Evolutionary conservation across 495 filamentous ascomycete species (phyloP).

Genomic region (Aspergillus funiculosus): DNA sequence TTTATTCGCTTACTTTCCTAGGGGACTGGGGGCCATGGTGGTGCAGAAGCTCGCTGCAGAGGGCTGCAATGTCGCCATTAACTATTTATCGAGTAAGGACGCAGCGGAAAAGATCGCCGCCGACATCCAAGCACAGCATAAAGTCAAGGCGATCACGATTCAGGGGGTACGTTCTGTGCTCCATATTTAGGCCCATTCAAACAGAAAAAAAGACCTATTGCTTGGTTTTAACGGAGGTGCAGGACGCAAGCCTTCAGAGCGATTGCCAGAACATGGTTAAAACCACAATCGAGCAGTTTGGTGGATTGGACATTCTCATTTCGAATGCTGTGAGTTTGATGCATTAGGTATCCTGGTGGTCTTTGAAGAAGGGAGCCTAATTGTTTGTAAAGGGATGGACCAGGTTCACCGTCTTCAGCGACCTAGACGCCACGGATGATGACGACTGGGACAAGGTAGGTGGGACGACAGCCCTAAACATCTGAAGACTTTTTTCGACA

Average conservation of each 20-base stretch:
- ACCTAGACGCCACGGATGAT: slow-evolving; percentile 56
- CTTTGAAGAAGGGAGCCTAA: background rate
- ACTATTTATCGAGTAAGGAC: slow-evolving; percentile 53
- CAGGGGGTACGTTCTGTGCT: slow-evolving; percentile 48
- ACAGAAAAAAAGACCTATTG: background rate
- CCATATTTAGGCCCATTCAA: background rate
- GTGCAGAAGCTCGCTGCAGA: slow-evolving; percentile 60
- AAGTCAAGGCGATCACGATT: slow-evolving; percentile 50
- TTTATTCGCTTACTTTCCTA: too few species aligned
- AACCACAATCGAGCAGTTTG: slow-evolving; percentile 51
- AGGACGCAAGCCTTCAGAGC: slow-evolving; percentile 54
- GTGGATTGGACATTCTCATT: slow-evolving; percentile 64
- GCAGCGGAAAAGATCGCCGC: slow-evolving; percentile 51
- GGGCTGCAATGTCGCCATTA: slow-evolving; percentile 64
- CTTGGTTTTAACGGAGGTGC: too few species aligned
- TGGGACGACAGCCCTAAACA: too few species aligned
- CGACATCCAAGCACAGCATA: slow-evolving; percentile 46
- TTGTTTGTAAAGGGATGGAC: slow-evolving; percentile 54
- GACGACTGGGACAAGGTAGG: slow-evolving; percentile 67
- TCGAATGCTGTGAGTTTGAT: slow-evolving; percentile 65
- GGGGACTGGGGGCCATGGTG: slow-evolving; percentile 61
- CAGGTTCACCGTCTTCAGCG: slow-evolving; percentile 55
- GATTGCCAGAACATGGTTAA: slow-evolving; percentile 52
- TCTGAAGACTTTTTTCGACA: too few species aligned
- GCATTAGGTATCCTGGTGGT: background rate